Percentiles rank a stretch among this genome's conserved stretches.
Conservation (phyloP, 257 asterid genomes). For the Linderniella brevidens region DNA sequence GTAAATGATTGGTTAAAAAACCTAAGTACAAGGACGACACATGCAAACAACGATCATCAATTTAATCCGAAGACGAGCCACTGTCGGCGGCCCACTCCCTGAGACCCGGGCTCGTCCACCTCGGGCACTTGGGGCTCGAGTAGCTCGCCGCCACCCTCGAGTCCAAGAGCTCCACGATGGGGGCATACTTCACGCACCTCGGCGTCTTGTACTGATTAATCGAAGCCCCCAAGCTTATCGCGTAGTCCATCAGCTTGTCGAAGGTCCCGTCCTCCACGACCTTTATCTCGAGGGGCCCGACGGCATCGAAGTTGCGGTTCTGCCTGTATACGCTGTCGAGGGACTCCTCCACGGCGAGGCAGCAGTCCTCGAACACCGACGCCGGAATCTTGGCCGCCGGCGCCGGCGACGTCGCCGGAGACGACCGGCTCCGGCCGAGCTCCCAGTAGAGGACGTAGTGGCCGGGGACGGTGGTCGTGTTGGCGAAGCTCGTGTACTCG, state of each 20-base stretch:
- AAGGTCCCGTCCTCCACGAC: constrained; percentile 44
- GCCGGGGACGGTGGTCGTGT: constrained; percentile 35
- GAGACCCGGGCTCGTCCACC: constrained; percentile 41
- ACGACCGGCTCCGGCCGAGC: constrained; percentile 24
- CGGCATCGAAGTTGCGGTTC: constrained; percentile 39
- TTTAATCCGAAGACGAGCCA: background rate
- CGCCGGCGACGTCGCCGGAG: constrained; percentile 13
- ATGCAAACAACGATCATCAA: background rate
- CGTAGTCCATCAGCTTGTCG: constrained; percentile 62
- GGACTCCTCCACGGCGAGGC: constrained; percentile 50
- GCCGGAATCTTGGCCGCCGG: constrained; percentile 21
- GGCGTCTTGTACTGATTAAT: constrained; percentile 65
- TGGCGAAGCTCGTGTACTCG: constrained; percentile 54
- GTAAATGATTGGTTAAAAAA: constrained; percentile 1
- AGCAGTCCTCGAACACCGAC: constrained; percentile 49
- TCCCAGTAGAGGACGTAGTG: constrained; percentile 57
- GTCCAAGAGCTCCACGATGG: constrained; percentile 40
- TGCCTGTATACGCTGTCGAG: constrained; percentile 54
- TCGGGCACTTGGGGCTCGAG: constrained; percentile 52
- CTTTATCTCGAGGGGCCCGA: constrained; percentile 55
- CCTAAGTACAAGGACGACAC: background rate
- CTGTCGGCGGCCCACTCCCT: constrained; percentile 38
- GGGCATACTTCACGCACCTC: constrained; percentile 43
- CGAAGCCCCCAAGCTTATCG: constrained; percentile 51
- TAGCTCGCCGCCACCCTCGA: constrained; percentile 31